Evolutionary conservation across 331 rosid genomes (phyloP).

Genomic region (Pyracantha coccinea): DNA sequence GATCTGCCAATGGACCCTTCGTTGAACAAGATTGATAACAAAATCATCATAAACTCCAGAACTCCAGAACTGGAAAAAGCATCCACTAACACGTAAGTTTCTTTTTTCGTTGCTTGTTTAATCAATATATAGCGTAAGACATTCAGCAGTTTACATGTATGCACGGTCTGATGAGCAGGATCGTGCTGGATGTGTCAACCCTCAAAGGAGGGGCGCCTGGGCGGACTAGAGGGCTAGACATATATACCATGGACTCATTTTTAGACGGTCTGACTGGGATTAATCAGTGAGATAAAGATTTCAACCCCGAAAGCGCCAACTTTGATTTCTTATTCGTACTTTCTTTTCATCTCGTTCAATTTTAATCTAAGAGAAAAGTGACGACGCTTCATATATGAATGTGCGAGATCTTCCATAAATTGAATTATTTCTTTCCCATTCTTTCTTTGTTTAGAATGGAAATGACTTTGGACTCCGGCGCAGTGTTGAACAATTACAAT

Average conservation of each 20-base stretch:
- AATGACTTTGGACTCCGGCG: conserved; percentile 10
- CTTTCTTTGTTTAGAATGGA: conserved; percentile 30
- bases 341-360: neutral
- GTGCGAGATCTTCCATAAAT: conserved; percentile 5
- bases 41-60: conserved; percentile 44
- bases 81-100: conserved; percentile 53
- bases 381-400: neutral
- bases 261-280: conserved; percentile 34
- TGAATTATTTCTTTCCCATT: conserved; percentile 17
- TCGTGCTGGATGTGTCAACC: conserved; percentile 62
- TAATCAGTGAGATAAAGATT: conserved; percentile 34
- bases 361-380: conserved; percentile 8
- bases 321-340: conserved; percentile 13
- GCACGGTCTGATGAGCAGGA: conserved; percentile 37
- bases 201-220: conserved; percentile 90
- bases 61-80: conserved; percentile 44
- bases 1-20: conserved; percentile 47
- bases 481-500: conserved; percentile 18
- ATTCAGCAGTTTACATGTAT: neutral
- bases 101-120: neutral
- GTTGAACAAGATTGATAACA: conserved; percentile 44
- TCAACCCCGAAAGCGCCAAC: conserved; percentile 28
- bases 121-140: neutral
- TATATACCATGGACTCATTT: conserved; percentile 32
- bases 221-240: conserved; percentile 83